phyloP scores from a whole-genome alignment of 768 basidiomycete species.

The Mycena leptocephala region DNA sequence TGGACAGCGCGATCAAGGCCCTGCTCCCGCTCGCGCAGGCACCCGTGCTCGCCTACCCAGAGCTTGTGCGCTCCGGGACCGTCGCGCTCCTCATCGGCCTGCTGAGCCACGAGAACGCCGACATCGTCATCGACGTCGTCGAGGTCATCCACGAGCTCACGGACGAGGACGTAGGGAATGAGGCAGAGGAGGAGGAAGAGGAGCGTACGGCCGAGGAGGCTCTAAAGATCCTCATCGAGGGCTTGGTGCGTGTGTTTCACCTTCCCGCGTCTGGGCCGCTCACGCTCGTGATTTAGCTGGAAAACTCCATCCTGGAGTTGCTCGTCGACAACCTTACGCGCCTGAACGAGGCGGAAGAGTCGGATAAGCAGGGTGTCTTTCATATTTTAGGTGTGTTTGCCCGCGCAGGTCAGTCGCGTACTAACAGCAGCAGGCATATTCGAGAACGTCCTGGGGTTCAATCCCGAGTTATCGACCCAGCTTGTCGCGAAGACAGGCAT shows the following conservation, averaged over 20 bases:
- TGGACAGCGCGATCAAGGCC: constrained; percentile 90
- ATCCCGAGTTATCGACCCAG: constrained; percentile 79
- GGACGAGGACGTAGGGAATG: constrained; percentile 95
- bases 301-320: constrained; percentile 88
- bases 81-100: constrained; percentile 84
- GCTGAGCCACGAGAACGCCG: constrained; percentile 95
- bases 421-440: constrained; percentile 76
- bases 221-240: constrained; percentile 82
- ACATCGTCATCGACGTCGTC: constrained; percentile 97
- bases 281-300: constrained; percentile 66
- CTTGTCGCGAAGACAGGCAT: constrained; percentile 85
- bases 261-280: not conserved
- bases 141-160: constrained; percentile 95
- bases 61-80: constrained; percentile 85
- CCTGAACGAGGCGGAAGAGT: constrained; percentile 92
- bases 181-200: constrained; percentile 75
- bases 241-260: constrained; percentile 70
- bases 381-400: constrained; percentile 82
- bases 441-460: constrained; percentile 93
- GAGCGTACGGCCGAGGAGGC: constrained; percentile 76
- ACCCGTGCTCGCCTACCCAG: constrained; percentile 89
- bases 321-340: constrained; percentile 91
- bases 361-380: constrained; percentile 93
- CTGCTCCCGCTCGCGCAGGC: constrained; percentile 92
- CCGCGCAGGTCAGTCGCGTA: not conserved